phyloP scores from a whole-genome alignment of 306 rosid genomes.

The Betula pendula region DNA sequence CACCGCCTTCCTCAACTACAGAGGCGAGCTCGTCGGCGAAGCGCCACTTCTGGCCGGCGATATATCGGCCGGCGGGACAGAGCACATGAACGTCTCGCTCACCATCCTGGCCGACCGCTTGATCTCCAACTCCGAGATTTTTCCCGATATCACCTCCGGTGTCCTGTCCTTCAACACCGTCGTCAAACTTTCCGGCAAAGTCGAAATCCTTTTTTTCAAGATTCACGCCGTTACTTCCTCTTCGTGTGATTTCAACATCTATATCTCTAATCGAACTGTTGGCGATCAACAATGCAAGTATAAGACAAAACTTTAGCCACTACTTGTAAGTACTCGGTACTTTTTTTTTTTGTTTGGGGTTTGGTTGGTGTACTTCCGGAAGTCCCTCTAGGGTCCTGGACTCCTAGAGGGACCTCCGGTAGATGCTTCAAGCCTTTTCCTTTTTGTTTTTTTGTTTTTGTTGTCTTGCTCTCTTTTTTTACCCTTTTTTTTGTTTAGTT shows the following conservation, averaged over 20 bases:
- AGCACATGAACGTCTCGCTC: constrained; percentile 41
- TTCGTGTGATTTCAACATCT: constrained; percentile 55
- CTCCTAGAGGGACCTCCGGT: no score
- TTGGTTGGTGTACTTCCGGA: no score
- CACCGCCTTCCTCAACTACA: constrained; percentile 48
- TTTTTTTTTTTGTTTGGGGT: no score
- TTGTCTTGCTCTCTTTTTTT: no score
- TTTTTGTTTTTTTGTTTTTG: neutral
- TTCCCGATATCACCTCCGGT: constrained; percentile 39
- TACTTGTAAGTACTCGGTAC: neutral
- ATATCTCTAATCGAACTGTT: constrained; percentile 14
- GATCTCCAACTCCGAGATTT: constrained; percentile 24
- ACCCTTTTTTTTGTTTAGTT: neutral
- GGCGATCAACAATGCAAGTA: constrained; percentile 36
- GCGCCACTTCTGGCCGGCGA: constrained; percentile 41
- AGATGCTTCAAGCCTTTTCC: neutral
- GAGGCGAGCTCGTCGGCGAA: constrained; percentile 59
- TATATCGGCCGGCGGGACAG: constrained; percentile 34
- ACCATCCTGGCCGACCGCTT: constrained; percentile 59
- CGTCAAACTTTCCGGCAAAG: constrained; percentile 41
- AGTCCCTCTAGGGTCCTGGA: no score
- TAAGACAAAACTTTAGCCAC: constrained; percentile 40
- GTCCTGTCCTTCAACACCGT: constrained; percentile 44
- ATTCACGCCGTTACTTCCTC: constrained; percentile 35
- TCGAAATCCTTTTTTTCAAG: constrained; percentile 37